phyloP scores from a whole-genome alignment of 768 basidiomycete species.

The Termitomyces sp. region DNA sequence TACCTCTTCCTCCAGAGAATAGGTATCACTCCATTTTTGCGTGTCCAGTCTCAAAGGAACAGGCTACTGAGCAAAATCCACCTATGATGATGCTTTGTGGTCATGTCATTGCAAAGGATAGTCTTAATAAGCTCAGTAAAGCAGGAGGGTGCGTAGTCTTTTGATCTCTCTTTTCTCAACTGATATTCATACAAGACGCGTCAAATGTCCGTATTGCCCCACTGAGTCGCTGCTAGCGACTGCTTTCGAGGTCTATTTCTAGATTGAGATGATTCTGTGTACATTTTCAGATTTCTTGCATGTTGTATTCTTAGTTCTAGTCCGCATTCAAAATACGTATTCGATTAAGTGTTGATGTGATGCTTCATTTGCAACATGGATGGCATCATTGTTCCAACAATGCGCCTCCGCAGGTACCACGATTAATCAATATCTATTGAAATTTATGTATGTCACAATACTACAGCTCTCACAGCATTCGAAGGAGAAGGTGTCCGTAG shows the following conservation, averaged over 20 bases:
- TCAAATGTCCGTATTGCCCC: constrained; percentile 97
- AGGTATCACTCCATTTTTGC: constrained; percentile 96
- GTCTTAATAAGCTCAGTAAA: constrained; percentile 84
- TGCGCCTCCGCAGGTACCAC: too few species aligned
- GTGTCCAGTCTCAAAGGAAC: constrained; percentile 97
- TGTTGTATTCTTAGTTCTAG: background rate
- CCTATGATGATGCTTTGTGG: constrained; percentile 98
- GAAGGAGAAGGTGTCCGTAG: too few species aligned
- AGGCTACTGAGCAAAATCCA: constrained; percentile 87
- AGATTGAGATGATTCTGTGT: constrained; percentile 3
- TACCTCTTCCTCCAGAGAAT: constrained; percentile 79
- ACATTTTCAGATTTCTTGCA: background rate
- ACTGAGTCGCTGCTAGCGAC: constrained; percentile 55
- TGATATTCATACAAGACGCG: constrained; percentile 47
- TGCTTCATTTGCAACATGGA: too few species aligned
- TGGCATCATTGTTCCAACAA: too few species aligned
- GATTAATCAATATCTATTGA: too few species aligned
- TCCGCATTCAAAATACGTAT: background rate
- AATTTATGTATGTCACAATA: too few species aligned
- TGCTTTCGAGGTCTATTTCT: constrained; percentile 68
- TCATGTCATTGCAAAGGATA: constrained; percentile 92
- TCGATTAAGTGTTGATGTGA: too few species aligned
- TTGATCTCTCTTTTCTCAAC: background rate
- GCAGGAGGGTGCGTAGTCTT: constrained; percentile 49
- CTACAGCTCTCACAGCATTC: too few species aligned